Conservation (phyloP, 2,329 filamentous ascomycete genomes). For the Xylariomycetidae sp. region DNA sequence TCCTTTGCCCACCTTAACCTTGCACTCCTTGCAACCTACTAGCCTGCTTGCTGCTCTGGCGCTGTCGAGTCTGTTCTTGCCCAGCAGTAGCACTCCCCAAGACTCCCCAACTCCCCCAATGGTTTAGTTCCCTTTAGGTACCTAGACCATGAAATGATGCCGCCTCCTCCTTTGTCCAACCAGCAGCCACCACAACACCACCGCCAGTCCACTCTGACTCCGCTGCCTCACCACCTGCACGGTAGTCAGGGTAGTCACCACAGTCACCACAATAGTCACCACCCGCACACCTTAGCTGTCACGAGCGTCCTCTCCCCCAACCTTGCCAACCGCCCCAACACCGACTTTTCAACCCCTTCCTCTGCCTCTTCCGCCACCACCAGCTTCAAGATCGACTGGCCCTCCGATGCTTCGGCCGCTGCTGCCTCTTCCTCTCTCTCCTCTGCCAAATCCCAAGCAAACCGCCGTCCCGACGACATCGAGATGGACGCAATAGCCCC, state of each 20-base stretch:
- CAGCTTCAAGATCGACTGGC: conserved; percentile 27
- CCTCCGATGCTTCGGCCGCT: conserved; percentile 22
- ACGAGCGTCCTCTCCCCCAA: too few species aligned
- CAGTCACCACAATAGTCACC: too few species aligned
- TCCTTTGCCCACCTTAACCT: too few species aligned
- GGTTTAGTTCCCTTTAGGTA: too few species aligned
- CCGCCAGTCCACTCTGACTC: conserved; percentile 9
- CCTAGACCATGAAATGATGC: conserved; percentile 19
- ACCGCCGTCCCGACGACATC: conserved; percentile 35
- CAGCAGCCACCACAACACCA: conserved; percentile 15
- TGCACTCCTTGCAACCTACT: too few species aligned
- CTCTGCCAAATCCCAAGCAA: conserved; percentile 3
- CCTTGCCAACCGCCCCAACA: conserved; percentile 14
- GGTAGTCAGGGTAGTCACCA: too few species aligned
- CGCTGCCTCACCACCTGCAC: conserved; percentile 6
- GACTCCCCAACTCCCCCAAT: too few species aligned
- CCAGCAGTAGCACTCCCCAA: too few species aligned
- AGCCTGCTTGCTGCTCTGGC: too few species aligned
- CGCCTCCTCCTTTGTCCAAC: conserved; percentile 23
- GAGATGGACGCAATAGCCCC: conserved; percentile 50
- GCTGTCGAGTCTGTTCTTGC: too few species aligned
- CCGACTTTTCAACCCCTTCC: conserved; percentile 23
- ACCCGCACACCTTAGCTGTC: too few species aligned
- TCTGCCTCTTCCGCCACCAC: conserved; percentile 28
- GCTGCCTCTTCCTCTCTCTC: conserved; percentile 14